Conservation (phyloP, 768 basidiomycete species). For the Rhizopogon rudus region DNA sequence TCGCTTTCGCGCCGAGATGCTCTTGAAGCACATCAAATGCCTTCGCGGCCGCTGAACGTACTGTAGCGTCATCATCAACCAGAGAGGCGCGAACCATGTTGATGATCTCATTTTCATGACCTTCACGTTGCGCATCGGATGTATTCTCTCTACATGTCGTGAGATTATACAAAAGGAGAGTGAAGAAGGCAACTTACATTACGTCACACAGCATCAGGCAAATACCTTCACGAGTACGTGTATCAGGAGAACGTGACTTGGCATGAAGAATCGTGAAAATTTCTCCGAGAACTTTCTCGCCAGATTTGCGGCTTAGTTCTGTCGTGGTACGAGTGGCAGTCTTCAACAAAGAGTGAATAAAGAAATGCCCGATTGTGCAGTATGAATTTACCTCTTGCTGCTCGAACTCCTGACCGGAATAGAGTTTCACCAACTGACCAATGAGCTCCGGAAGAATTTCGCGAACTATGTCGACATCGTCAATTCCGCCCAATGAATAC, state of each 20-base stretch:
- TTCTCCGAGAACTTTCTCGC: constrained; percentile 84
- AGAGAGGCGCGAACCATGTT: constrained; percentile 77
- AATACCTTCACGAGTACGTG: constrained; percentile 74
- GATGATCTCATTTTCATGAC: constrained; percentile 86
- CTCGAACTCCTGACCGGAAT: constrained; percentile 76
- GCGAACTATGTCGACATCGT: constrained; percentile 48
- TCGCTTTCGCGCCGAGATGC: constrained; percentile 82
- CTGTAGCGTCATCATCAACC: constrained; percentile 83
- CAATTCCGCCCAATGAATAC: not conserved
- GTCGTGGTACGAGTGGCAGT: constrained; percentile 84
- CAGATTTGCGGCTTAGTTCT: constrained; percentile 93
- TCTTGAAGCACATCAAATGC: constrained; percentile 93
- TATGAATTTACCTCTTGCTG: constrained; percentile 72
- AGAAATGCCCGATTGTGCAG: not conserved
- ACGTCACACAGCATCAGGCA: constrained; percentile 86
- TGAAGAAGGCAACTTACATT: constrained; percentile 48
- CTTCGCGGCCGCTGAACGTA: constrained; percentile 85
- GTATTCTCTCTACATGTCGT: constrained; percentile 63
- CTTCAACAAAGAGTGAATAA: constrained; percentile 34
- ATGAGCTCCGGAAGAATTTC: constrained; percentile 89
- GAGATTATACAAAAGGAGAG: not conserved
- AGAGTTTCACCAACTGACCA: constrained; percentile 66
- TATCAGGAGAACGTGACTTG: constrained; percentile 56
- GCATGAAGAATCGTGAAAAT: constrained; percentile 75
- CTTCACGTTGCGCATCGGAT: constrained; percentile 78